Conservation (phyloP, 148 eudicot species). For the Diospyros lotus region DNA sequence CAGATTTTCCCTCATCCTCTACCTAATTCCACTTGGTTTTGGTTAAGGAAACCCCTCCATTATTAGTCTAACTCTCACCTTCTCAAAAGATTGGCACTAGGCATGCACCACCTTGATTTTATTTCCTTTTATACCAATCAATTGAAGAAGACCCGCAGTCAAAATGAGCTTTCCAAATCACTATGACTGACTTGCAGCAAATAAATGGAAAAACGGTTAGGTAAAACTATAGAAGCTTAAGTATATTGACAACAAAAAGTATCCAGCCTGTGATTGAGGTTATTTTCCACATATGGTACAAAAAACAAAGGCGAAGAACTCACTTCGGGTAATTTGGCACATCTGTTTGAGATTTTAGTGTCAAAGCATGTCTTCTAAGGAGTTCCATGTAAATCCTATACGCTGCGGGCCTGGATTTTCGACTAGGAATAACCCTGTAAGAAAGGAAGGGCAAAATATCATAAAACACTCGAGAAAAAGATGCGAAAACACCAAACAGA, state of each 20-base stretch:
- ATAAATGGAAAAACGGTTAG: not conserved
- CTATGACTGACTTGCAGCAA: not conserved
- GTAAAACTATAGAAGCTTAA: not conserved
- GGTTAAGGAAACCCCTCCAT: too few relatives aligned
- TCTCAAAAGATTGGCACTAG: not conserved
- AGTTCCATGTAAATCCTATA: constrained; percentile 84
- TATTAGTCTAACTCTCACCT: too few relatives aligned
- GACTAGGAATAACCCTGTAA: constrained; percentile 68
- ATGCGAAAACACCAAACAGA: not conserved
- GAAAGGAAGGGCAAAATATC: not conserved
- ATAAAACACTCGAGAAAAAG: not conserved
- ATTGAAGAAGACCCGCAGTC: not conserved
- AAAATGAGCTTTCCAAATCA: not conserved
- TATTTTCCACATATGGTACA: not conserved
- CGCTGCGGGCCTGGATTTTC: constrained; percentile 57
- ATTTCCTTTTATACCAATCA: not conserved
- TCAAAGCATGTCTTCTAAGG: constrained; percentile 45
- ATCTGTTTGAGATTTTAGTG: constrained; percentile 35
- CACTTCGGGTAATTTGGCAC: constrained; percentile 46
- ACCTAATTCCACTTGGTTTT: too few relatives aligned
- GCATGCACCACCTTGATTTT: not conserved
- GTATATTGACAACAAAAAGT: not conserved
- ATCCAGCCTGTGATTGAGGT: not conserved
- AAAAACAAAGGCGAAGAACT: constrained; percentile 18
- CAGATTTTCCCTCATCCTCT: not conserved